These are phyloP conservation scores for Tolypocladium capitatum DNA, from an alignment of 2,329 filamentous ascomycete genomes.

Conservation along the genomic window DNA sequence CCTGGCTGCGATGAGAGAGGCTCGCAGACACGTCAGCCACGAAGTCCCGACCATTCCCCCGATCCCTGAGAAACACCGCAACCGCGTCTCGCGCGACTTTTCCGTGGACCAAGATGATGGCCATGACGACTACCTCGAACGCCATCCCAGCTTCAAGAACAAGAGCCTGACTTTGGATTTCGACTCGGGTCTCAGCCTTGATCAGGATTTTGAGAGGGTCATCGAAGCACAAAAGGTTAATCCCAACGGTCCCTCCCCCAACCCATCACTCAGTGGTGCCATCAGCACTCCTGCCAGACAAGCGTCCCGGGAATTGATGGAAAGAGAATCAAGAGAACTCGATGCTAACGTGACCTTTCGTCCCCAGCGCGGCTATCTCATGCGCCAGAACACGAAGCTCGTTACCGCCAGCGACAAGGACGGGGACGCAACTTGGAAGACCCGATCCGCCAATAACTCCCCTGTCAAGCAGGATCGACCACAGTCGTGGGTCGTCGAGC, in stretches of 20 bases:
- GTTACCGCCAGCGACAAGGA: slow-evolving; percentile 81
- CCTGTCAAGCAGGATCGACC: slow-evolving; percentile 65
- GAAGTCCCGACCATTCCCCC: slow-evolving; percentile 49
- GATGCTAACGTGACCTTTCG: slow-evolving; percentile 51
- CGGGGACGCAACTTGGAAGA: slow-evolving; percentile 37
- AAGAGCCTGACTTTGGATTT: slow-evolving; percentile 72
- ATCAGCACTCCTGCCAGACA: slow-evolving; percentile 24
- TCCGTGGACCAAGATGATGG: slow-evolving; percentile 22
- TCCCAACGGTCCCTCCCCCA: slow-evolving; percentile 8
- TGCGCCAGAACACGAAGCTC: slow-evolving; percentile 96
- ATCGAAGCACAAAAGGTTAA: slow-evolving; percentile 91
- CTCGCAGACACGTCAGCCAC: slow-evolving; percentile 71
- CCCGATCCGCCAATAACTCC: slow-evolving; percentile 53
- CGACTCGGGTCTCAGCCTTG: slow-evolving; percentile 73
- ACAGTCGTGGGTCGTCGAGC: slow-evolving; percentile 91
- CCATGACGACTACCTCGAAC: slow-evolving; percentile 35
- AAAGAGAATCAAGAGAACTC: slow-evolving; percentile 7
- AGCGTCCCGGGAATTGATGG: slow-evolving; percentile 23
- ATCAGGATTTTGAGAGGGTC: slow-evolving; percentile 86
- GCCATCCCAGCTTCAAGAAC: slow-evolving; percentile 64
- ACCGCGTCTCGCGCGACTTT: slow-evolving; percentile 36
- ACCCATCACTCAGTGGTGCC: slow-evolving; percentile 1
- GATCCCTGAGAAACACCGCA: slow-evolving; percentile 48
- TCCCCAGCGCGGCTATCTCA: slow-evolving; percentile 90
- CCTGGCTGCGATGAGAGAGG: slow-evolving; percentile 70